Base-by-base conservation (phyloP, 495 filamentous ascomycete species). In the Daldinia concentrica region DNA sequence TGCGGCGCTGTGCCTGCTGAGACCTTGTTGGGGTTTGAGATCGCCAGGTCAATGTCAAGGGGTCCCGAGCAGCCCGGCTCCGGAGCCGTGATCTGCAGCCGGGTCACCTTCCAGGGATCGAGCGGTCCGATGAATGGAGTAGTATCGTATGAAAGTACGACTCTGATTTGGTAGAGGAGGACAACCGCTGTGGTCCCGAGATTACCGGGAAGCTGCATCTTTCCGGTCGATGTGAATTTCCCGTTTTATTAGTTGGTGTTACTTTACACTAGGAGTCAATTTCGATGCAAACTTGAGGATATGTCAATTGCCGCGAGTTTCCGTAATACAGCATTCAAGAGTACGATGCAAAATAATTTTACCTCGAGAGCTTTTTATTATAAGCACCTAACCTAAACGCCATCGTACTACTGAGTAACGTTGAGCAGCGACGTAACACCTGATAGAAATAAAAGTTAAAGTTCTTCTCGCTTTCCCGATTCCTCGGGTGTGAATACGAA, bases 11-110 rank as follows among this genome's bases (percentile, higher is more conserved):
- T 48, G 2, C 66, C 66, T 4, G 71, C 71, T 5, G 66, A 48
- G 6, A 67, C 63, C 9, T 7, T 52, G 51, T 74, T 70, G 43
- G 66, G 71, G 54, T 74, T 74, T 24, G 9, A 51, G 52, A 74
- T 48, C 0, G 36, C 51, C 14, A 74, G 43, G 36, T 56, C 29
- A 43, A 74, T 39, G 58, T 5, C 7, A 0, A 58, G 15, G 29
- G 26, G 7, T 2, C 58, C 58, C 17, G 15, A 3, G 27, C 7
- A 19, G 26, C 48, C 32, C 1, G 15, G 1, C 6, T 41, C 19
- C 19, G 56, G 56, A 3, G 51, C 51, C 19, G 58, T 59, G 62
- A 74, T 64, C 45, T 52, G 29, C 15, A 74, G 15, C 4, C 24
- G 26, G 0, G 48, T 30, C 0, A 74, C 43, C 19, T 48, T 32